Conservation (phyloP, 306 rosid species). For the Hippophae tibetana region DNA sequence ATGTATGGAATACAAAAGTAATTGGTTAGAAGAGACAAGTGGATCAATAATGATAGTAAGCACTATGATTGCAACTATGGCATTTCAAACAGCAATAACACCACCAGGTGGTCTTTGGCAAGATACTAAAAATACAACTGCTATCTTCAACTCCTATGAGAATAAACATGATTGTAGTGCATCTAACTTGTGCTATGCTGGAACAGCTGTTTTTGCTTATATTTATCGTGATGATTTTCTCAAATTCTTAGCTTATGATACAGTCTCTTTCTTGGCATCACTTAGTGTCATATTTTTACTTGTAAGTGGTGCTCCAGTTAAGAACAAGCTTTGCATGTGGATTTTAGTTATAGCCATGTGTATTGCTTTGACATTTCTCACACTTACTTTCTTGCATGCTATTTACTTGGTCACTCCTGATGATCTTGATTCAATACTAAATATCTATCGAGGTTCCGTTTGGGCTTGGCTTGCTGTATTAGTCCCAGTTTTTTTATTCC, state of each 20-base stretch:
- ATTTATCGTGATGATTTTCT: neutral
- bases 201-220: slow-evolving; percentile 20
- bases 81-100: slow-evolving; percentile 24
- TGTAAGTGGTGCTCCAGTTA: slow-evolving; percentile 25
- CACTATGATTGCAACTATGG: slow-evolving; percentile 30
- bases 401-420: slow-evolving; percentile 2
- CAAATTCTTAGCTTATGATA: slow-evolving; percentile 14
- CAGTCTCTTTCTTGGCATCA: slow-evolving; percentile 25
- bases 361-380: slow-evolving; percentile 17
- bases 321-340: slow-evolving; percentile 17
- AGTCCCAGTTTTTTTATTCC: neutral
- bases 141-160: neutral
- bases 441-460: too few relatives aligned
- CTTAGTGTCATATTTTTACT: slow-evolving; percentile 22
- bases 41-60: slow-evolving; percentile 26
- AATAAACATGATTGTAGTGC: neutral
- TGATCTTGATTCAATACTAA: too few relatives aligned
- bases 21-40: slow-evolving; percentile 7
- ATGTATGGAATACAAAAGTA: neutral
- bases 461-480: too few relatives aligned
- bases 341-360: slow-evolving; percentile 18
- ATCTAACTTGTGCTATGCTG: slow-evolving; percentile 14
- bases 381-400: slow-evolving; percentile 16
- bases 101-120: slow-evolving; percentile 41
- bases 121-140: neutral